A percentile compares a stretch with the other conserved stretches of the same genome.
Conservation (phyloP, 2,329 filamentous ascomycete species). For the Bipolaris cookei region DNA sequence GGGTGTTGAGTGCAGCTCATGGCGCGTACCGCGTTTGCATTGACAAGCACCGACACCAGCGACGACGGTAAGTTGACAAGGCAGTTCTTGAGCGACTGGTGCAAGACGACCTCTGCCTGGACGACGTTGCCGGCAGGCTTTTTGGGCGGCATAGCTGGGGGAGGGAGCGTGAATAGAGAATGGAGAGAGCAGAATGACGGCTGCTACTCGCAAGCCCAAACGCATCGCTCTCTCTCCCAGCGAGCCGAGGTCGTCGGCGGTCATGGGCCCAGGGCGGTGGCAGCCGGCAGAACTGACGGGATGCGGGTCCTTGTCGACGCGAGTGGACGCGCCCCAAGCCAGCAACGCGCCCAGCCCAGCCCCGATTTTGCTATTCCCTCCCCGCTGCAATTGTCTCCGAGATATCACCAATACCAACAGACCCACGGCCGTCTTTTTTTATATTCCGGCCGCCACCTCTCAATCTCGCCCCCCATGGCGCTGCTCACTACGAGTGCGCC, state of each 20-base stretch:
- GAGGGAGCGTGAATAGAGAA: not conserved
- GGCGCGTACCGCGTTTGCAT: slow-evolving; percentile 80
- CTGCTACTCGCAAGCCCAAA: slow-evolving; percentile 9
- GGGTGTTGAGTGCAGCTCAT: not conserved
- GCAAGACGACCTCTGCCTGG: slow-evolving; percentile 81
- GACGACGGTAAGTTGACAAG: slow-evolving; percentile 89
- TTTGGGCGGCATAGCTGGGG: slow-evolving; percentile 46
- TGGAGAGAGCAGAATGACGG: slow-evolving; percentile 12
- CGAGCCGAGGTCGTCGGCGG: slow-evolving; percentile 44
- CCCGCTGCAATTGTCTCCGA: slow-evolving; percentile 16
- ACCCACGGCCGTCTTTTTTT: slow-evolving; percentile 8
- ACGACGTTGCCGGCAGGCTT: slow-evolving; percentile 60
- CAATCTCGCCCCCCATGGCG: slow-evolving; percentile 68
- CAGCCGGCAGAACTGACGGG: slow-evolving; percentile 12
- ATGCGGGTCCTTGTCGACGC: slow-evolving; percentile 24
- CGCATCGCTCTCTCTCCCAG: slow-evolving; percentile 9
- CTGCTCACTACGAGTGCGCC: slow-evolving; percentile 78
- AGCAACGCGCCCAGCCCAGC: slow-evolving; percentile 37
- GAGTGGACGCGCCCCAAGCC: slow-evolving; percentile 33
- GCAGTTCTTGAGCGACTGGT: slow-evolving; percentile 85
- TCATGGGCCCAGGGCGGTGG: slow-evolving; percentile 31
- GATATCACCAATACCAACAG: slow-evolving; percentile 15
- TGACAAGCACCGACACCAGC: slow-evolving; percentile 82
- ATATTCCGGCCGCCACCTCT: not conserved
- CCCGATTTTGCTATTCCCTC: slow-evolving; percentile 35